These are phyloP conservation scores for Fraxinus cuspidata DNA, from an alignment of 257 asterid species.

Conservation along the genomic window DNA sequence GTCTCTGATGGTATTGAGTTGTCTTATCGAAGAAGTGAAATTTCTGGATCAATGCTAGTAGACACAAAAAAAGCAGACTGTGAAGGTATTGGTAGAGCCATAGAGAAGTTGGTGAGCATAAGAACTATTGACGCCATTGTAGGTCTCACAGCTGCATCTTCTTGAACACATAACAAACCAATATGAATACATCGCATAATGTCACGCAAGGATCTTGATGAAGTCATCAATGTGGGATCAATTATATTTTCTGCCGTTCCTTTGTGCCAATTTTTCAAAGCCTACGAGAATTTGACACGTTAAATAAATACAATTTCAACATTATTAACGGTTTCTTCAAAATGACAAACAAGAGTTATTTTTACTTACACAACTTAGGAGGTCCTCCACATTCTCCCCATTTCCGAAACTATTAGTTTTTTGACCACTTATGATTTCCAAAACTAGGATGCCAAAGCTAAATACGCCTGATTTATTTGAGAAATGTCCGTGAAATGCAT, in stretches of 20 bases:
- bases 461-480: constrained; percentile 29
- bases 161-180: too few species aligned
- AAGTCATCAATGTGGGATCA: constrained; percentile 8
- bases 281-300: too few species aligned
- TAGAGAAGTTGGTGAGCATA: not conserved
- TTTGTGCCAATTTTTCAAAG: not conserved
- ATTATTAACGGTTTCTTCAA: not conserved
- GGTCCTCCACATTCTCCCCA: not conserved
- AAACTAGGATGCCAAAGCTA: constrained; percentile 31
- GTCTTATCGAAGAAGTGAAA: too few species aligned
- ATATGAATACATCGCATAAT: constrained; percentile 3
- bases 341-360: not conserved
- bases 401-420: constrained; percentile 9
- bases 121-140: too few species aligned
- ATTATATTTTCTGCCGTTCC: constrained; percentile 2
- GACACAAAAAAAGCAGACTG: constrained; percentile 10
- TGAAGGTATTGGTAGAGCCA: constrained; percentile 10
- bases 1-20: too few species aligned
- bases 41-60: too few species aligned
- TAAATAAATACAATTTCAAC: too few species aligned
- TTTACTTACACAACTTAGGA: constrained; percentile 27
- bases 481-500: constrained; percentile 17
- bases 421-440: constrained; percentile 34
- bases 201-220: not conserved
- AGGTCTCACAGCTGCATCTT: too few species aligned